Evolutionary conservation across 1,284 basidiomycete species (phyloP).

Genomic region (Austroboletus olivaceoglutinosus): DNA sequence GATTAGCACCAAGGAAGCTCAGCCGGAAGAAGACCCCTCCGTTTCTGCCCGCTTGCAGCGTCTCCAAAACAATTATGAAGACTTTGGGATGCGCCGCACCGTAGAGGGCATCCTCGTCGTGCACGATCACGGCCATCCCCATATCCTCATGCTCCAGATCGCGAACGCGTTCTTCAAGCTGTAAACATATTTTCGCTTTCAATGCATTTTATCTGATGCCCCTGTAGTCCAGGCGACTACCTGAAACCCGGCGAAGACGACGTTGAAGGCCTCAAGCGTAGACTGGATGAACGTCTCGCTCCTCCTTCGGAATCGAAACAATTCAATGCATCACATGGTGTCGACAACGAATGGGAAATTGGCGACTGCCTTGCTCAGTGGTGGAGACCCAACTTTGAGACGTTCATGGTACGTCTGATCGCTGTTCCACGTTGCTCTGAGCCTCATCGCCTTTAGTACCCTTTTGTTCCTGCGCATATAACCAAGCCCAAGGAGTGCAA

Average conservation of each 20-base stretch:
- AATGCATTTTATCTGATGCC: neutral
- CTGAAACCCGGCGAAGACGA: conserved; percentile 95
- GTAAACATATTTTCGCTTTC: conserved; percentile 44
- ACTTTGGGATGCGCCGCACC: conserved; percentile 91
- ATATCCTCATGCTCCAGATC: conserved; percentile 97
- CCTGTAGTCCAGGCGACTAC: conserved; percentile 92
- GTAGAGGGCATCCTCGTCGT: conserved; percentile 97
- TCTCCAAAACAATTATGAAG: conserved; percentile 94
- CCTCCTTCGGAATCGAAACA: conserved; percentile 64
- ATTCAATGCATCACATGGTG: conserved; percentile 68
- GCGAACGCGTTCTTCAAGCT: conserved; percentile 99
- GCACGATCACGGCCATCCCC: conserved; percentile 91
- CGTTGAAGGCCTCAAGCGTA: conserved; percentile 81
- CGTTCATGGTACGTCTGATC: conserved; percentile 83
- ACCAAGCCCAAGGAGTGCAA: conserved; percentile 98
- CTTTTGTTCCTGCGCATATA: conserved; percentile 94
- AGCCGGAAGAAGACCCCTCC: conserved; percentile 95
- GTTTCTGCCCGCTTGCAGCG: conserved; percentile 87
- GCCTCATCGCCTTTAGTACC: conserved; percentile 63
- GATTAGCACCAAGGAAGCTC: conserved; percentile 83
- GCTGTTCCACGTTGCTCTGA: neutral
- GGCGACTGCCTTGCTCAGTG: conserved; percentile 93
- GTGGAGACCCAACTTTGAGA: conserved; percentile 98
- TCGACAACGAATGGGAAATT: conserved; percentile 92
- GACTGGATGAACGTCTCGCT: conserved; percentile 86